A percentile compares a stretch with the other conserved stretches of the same genome.
Evolutionary conservation across 192 early-diverging fungal species (phyloP).

Genomic region (Phlyctochytrium arcticum): DNA sequence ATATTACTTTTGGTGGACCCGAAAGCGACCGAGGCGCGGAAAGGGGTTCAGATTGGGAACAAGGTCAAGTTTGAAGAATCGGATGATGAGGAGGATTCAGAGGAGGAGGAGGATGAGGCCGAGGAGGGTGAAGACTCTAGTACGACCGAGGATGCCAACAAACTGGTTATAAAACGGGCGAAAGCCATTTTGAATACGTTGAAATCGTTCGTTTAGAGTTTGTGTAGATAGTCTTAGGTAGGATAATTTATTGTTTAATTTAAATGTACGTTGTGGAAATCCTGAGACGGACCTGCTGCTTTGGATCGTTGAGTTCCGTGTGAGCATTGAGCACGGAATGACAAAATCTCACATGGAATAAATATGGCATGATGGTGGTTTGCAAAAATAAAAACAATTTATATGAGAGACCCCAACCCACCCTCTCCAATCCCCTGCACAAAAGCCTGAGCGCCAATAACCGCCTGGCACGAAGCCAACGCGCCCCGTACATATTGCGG

Average conservation of each 20-base stretch:
- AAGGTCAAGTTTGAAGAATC: slow-evolving; percentile 13
- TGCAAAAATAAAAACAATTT: too few species aligned
- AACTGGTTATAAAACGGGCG: not conserved
- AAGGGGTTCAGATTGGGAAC: slow-evolving; percentile 10
- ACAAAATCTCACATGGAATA: not conserved
- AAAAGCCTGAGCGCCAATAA: not conserved
- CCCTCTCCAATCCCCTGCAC: not conserved
- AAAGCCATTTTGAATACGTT: not conserved
- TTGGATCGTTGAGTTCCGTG: too few species aligned
- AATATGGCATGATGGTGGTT: too few species aligned
- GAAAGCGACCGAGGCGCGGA: not conserved
- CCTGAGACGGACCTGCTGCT: too few species aligned
- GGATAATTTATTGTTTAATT: too few species aligned
- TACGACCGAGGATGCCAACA: not conserved
- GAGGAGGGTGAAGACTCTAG: not conserved
- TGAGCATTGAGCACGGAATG: too few species aligned
- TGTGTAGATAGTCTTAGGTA: not conserved
- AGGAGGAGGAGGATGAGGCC: not conserved
- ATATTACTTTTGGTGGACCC: slow-evolving; percentile 14
- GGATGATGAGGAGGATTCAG: slow-evolving; percentile 6
- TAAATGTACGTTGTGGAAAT: too few species aligned
- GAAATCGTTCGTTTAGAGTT: not conserved
- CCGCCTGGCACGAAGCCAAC: not conserved
- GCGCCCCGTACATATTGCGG: not conserved
- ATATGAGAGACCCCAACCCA: too few species aligned